phyloP scores from a whole-genome alignment of 345 rosid species.

The Hibiscus tridactylites region DNA sequence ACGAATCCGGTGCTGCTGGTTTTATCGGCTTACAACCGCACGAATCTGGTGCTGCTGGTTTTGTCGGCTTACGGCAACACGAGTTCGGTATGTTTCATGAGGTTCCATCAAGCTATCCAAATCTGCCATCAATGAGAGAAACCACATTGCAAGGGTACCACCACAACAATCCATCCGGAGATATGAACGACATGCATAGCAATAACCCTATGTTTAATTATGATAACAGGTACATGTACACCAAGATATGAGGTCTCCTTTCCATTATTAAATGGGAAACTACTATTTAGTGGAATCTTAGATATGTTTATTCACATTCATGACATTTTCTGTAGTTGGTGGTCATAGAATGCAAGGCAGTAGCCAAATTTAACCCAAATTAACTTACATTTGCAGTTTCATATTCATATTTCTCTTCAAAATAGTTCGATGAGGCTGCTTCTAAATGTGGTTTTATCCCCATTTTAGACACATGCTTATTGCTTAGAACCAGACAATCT shows the following conservation, averaged over 20 bases:
- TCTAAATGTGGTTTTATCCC: not conserved
- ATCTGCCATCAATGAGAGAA: conserved; percentile 11
- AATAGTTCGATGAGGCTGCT: not conserved
- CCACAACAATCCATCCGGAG: conserved; percentile 13
- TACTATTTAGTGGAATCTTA: no score
- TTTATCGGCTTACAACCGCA: not conserved
- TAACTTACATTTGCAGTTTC: not conserved
- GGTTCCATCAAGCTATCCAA: not conserved
- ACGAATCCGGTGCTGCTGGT: conserved; percentile 2
- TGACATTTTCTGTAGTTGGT: not conserved
- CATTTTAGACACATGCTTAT: no score
- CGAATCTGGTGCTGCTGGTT: not conserved
- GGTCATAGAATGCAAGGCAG: not conserved
- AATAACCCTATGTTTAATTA: not conserved
- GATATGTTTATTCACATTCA: not conserved
- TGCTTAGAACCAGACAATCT: no score
- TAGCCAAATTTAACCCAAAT: not conserved
- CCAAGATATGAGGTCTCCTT: conserved; percentile 7
- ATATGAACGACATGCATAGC: not conserved
- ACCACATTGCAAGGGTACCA: conserved; percentile 10
- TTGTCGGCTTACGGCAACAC: not conserved
- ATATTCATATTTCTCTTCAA: not conserved
- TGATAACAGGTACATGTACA: conserved; percentile 11
- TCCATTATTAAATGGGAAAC: no score
- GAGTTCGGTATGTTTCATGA: conserved; percentile 10